Base-by-base conservation (phyloP, 2,329 filamentous ascomycete species). In the Hypoxylon sp. region DNA sequence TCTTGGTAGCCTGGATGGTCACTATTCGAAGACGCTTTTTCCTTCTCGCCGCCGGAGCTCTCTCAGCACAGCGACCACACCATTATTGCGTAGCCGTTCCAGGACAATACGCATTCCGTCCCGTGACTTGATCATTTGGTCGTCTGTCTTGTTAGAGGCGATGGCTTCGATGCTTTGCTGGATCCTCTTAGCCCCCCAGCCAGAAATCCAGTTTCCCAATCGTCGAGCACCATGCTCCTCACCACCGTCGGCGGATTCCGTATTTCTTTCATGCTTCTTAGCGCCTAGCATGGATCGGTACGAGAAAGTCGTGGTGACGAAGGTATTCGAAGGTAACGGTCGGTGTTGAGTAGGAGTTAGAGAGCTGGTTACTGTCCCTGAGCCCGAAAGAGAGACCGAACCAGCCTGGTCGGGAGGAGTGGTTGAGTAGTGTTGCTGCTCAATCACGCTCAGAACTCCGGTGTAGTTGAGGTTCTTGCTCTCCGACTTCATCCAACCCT, bases 91-190 rank as follows among this genome's bases (percentile, higher is more conserved):
- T 57, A 89, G 81, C 51, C 92, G 84, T 79, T 94, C 91, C 21
- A 96, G 84, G 7, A 96, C 92, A 38, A 94, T 88, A 62, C 88
- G 89, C 93, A 96, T 95, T 52, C 93, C 93, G 77, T 94, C 91
- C 53, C 91, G 89, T 72, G 91, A 93, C 82, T 94, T 94, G 56
- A 90, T 89, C 74, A 95, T 86, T 76, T 93, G 91, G 74, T 91
- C 90, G 71, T 91, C 87, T 4, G 93, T 93, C 77, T 93, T 91
- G 75, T 89, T 91, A 41, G 92, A 89, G 10, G 91, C 92, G 67
- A 95, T 90, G 59, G 87, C 87, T 81, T 96, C 93, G 74, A 96
- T 94, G 75, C 90, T 93, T 70, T 90, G 85, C 78, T 94, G 91
- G 49, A 95, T 87, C n/a, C 91, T 87, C 45, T 86, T 87, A 14